Conservation (phyloP, 768 basidiomycete species). For the Leucosporidium scottii region DNA sequence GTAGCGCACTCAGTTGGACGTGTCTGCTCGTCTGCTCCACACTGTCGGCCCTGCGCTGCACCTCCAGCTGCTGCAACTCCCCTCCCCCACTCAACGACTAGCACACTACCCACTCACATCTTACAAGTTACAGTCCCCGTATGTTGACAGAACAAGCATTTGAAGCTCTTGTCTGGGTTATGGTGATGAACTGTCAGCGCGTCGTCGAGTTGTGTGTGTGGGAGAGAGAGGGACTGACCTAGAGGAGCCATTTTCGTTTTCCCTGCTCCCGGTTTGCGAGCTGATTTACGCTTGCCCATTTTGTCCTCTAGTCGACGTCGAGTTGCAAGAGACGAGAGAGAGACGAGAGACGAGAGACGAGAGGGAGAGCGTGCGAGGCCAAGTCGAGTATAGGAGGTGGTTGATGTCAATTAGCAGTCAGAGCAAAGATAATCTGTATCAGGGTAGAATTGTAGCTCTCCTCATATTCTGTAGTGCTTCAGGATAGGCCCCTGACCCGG, state of each 20-base stretch:
- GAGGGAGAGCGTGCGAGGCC: no score
- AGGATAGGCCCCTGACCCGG: no score
- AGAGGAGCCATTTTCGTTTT: slow-evolving; percentile 1
- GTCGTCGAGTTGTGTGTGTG: no score
- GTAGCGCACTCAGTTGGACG: no score
- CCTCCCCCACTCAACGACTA: neutral
- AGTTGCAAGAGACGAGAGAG: neutral
- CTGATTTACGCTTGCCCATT: slow-evolving; percentile 29
- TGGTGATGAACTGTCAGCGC: no score
- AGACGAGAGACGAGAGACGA: neutral
- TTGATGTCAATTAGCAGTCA: no score
- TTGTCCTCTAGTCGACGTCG: neutral
- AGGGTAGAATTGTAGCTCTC: no score
- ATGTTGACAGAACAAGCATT: slow-evolving; percentile 30
- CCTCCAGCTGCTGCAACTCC: neutral
- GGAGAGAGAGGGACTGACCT: slow-evolving; percentile 1
- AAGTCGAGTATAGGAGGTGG: no score
- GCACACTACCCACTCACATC: slow-evolving; percentile 2
- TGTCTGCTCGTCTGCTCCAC: no score
- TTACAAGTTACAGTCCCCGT: slow-evolving; percentile 21
- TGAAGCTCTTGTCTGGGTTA: slow-evolving; percentile 25
- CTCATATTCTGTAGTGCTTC: no score
- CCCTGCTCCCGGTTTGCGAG: slow-evolving; percentile 16
- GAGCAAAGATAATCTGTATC: no score
- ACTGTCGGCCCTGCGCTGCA: no score